These are phyloP conservation scores for Phytophthora sp. DNA, from an alignment of 352 stramenopile species.

Conservation along the genomic window DNA sequence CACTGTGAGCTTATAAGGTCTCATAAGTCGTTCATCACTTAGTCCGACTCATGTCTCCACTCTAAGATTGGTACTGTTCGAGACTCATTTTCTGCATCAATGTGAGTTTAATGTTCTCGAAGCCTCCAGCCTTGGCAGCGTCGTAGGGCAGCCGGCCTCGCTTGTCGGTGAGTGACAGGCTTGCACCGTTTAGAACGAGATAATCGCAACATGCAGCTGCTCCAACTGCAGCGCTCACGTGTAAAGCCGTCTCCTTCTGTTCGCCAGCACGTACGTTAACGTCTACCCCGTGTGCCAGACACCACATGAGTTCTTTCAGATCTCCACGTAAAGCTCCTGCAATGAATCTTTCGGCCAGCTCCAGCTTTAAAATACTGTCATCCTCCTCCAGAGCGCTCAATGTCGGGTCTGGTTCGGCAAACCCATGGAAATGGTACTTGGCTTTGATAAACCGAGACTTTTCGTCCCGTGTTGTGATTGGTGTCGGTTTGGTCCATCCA, in stretches of 20 bases:
- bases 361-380: conserved; percentile 26
- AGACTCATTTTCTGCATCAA: conserved; percentile 80
- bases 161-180: conserved; percentile 56
- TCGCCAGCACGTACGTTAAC: conserved; percentile 62
- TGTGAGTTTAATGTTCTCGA: conserved; percentile 65
- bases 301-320: conserved; percentile 76
- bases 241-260: conserved; percentile 64
- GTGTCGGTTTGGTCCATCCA: conserved; percentile 59
- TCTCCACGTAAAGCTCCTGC: conserved; percentile 43
- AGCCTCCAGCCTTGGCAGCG: conserved; percentile 59
- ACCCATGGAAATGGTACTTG: conserved; percentile 85
- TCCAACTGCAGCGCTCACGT: conserved; percentile 50
- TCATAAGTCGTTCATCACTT: background rate
- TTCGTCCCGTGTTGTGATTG: conserved; percentile 60
- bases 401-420: conserved; percentile 47
- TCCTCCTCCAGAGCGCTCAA: conserved; percentile 34
- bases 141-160: conserved; percentile 63
- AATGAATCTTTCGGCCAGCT: conserved; percentile 60
- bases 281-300: conserved; percentile 80
- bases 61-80: conserved; percentile 65
- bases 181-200: conserved; percentile 80
- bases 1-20: too few relatives aligned
- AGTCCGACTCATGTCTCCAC: background rate
- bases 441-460: conserved; percentile 86
- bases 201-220: conserved; percentile 71